Base-by-base conservation (phyloP, 129 eudicot genomes). In the Glebionis coronaria region DNA sequence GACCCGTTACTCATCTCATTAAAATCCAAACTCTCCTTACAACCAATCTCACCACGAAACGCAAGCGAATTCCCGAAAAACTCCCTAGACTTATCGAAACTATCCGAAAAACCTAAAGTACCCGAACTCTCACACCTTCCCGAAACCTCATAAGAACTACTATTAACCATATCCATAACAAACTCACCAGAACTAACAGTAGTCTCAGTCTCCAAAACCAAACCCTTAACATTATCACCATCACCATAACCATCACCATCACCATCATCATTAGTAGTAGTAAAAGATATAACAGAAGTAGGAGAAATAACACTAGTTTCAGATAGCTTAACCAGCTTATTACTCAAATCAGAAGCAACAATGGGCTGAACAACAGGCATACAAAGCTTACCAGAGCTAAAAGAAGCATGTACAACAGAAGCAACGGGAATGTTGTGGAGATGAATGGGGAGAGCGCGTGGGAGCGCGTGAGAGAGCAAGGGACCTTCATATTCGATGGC, bases 401-500 rank as follows among this genome's bases (percentile, higher is more conserved):
- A 84, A 4, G 95, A 51, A 5, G 62, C 76, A 1, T 86, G 63
- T 21, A 87, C 88, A 44, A 87, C 85, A 0, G 93, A 63, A 6
- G 99, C 99, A 50, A 89, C 90, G 12, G 99, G 99, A 62, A 94
- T 89, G 67, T 78, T 85, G 66, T 83, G 82, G 52, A 89, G 83
- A 55, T 82, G 76, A 52, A 94, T 94, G 0, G 99, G 99, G 54
- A 84, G 61, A 16, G 99, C 99, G 67, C 87, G 75, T 0, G 99
- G 99, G 63, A 94, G 88, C 42, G 75, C 85, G 12, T 68, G 83
- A 12, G 67, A 82, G 27, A 89, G 82, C 9, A 97, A 95, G 18
- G 99, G 99, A 25, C 97, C 99, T 69, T 77, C 75, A 62, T 94
- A 94, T 78, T 94, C 99, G 70, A 77, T 12, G 15, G 98, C 97